These are phyloP conservation scores for Zostera marina DNA, from an alignment of 116 monocot species.

Conservation along the genomic window DNA sequence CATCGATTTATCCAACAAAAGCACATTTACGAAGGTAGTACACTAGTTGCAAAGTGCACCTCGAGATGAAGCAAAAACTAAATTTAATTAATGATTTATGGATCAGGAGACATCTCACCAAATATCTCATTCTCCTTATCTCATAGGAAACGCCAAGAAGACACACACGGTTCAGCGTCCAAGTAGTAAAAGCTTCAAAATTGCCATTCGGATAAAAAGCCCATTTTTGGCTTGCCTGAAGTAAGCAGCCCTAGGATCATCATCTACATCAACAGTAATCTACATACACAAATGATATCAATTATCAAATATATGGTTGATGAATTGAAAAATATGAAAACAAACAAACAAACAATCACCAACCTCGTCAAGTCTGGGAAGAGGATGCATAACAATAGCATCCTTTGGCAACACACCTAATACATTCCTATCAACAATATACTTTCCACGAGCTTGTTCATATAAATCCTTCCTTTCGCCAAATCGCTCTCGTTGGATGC, in stretches of 20 bases:
- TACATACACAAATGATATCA: conserved; percentile 10
- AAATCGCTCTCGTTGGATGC: conserved; percentile 94
- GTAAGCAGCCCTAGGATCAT: conserved; percentile 91
- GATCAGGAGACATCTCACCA: too few species aligned
- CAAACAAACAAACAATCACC: background rate
- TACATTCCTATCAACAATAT: conserved; percentile 67
- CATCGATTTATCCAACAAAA: too few species aligned
- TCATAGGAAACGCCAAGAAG: too few species aligned
- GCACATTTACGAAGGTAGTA: too few species aligned
- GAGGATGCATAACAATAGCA: conserved; percentile 93
- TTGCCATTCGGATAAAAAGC: conserved; percentile 85
- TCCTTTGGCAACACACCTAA: conserved; percentile 71
- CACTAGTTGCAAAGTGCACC: too few species aligned
- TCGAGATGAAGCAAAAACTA: too few species aligned
- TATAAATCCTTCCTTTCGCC: conserved; percentile 88
- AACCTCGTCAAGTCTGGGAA: conserved; percentile 78
- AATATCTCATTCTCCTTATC: too few species aligned
- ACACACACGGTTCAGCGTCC: conserved; percentile 31
- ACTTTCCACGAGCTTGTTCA: conserved; percentile 93
- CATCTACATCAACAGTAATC: conserved; percentile 79
- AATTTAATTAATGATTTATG: too few species aligned
- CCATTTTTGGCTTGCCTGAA: conserved; percentile 97
- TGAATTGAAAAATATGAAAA: background rate
- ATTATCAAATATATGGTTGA: too few species aligned
- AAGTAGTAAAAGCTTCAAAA: conserved; percentile 83